These are phyloP conservation scores for Taxillus chinensis DNA, from an alignment of 164 flowering plant genomes.

Conservation along the genomic window DNA sequence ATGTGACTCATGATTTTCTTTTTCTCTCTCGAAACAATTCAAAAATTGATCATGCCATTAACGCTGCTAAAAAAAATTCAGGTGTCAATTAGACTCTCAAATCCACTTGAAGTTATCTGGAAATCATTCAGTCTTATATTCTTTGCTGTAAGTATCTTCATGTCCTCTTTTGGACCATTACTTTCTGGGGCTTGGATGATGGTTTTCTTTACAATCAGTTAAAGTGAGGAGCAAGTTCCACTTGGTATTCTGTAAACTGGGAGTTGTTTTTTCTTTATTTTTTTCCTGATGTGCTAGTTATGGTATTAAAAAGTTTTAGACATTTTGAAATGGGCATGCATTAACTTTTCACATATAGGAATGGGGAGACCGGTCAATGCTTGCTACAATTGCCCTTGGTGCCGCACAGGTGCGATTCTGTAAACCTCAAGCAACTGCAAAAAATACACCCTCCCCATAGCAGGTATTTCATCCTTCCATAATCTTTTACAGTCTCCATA, in stretches of 20 bases:
- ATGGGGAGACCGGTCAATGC: conserved; percentile 99
- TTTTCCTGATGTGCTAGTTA: too few relatives aligned
- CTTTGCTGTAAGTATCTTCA: conserved; percentile 66
- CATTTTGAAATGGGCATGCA: not conserved
- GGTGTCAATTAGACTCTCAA: conserved; percentile 64
- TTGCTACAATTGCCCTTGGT: conserved; percentile 95
- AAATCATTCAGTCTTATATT: conserved; percentile 93
- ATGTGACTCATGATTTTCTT: not conserved
- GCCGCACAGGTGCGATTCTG: conserved; percentile 85
- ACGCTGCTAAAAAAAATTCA: conserved; percentile 11
- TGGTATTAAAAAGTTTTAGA: not conserved
- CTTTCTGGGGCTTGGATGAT: too few relatives aligned
- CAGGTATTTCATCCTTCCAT: not conserved
- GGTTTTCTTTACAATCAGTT: too few relatives aligned
- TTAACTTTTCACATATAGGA: conserved; percentile 35
- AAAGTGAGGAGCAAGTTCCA: too few relatives aligned
- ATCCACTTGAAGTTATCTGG: conserved; percentile 87
- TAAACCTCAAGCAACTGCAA: not conserved
- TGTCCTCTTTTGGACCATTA: not conserved
- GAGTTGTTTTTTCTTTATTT: too few relatives aligned
- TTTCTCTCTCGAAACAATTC: not conserved
- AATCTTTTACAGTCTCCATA: conserved; percentile 65
- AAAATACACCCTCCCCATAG: not conserved
- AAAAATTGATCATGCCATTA: not conserved
- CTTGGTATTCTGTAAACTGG: too few relatives aligned